Conservation (phyloP, 2,329 filamentous ascomycete species). For the Hymenoscyphus albidus region DNA sequence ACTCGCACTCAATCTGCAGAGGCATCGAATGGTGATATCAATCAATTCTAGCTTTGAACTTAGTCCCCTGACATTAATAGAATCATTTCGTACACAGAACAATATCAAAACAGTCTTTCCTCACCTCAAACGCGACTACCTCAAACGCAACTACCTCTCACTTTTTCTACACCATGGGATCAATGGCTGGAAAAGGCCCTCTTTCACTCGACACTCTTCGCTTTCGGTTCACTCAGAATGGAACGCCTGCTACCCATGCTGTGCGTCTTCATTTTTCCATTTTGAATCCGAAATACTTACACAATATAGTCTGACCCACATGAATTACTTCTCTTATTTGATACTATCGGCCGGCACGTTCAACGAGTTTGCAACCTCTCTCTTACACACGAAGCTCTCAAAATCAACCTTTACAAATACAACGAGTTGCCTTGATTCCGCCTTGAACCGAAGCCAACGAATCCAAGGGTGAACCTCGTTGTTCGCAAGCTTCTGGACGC, state of each 20-base stretch:
- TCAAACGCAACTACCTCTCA: neutral
- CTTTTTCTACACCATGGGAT: neutral
- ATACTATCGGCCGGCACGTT: neutral
- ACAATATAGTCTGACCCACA: neutral
- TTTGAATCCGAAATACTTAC: neutral
- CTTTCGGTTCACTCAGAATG: neutral
- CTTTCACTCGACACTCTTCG: neutral
- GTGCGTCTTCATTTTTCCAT: neutral
- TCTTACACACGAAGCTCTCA: neutral
- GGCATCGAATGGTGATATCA: neutral
- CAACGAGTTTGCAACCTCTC: neutral
- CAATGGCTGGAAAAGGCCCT: neutral
- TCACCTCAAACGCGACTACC: neutral
- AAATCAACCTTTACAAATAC: neutral
- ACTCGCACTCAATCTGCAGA: neutral
- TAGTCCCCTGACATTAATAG: neutral
- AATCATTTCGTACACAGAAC: neutral
- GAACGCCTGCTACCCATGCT: neutral
- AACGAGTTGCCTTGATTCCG: neutral
- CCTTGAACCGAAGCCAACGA: neutral
- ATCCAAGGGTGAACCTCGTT: neutral
- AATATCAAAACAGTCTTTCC: neutral
- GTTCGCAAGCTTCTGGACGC: neutral
- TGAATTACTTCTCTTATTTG: neutral
- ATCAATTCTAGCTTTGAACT: neutral